Base-by-base conservation (phyloP, 2,329 filamentous ascomycete genomes). In the Geosmithia morbida region DNA sequence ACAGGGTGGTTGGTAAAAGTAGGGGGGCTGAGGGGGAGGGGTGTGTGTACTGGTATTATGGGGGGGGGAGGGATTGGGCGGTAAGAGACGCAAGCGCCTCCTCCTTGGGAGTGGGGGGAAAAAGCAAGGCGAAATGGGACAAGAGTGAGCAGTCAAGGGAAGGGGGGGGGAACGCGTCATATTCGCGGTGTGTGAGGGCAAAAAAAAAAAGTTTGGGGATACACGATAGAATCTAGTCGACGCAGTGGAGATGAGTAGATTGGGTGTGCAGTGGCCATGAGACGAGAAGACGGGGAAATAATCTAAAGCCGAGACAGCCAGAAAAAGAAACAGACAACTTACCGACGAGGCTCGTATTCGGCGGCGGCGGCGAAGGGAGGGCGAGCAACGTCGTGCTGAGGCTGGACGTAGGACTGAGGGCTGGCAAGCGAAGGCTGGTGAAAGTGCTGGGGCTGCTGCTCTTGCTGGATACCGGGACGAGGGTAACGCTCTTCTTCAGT, bases 401-500 rank as follows among this genome's bases (percentile, higher is more conserved):
- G 70, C 54, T 64, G 66, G 52, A 63, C 59, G 41, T 10, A 10
- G 16, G 10, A 42, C 33, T 37, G 10, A 13, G 10, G 33, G 11
- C 13, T 11, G 33, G 33, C 33, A 13, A 37, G 13, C 33, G 6
- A 11, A 37, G 33, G 33, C 33, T 37, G 33, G 14, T 42, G 41
- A 26, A 26, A 26, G 7, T 42, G 17, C 17, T 42, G 41, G 4
- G 7, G 58, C 41, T 42, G 17, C 62, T 69, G 66, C 62, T 77
- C 69, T 55, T 72, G 68, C 61, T 71, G 71, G 70, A 71, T 72
- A 62, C 75, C 77, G 73, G 83, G 78, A 77, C 81, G 82, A 74
- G 75, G 81, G 72, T 81, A 72, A 67, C 71, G 77, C 68, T 89
- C 80, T 72, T 86, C 80, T 72, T 86, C 80, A 71, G 76, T 79